Base-by-base conservation (phyloP, 2,329 filamentous ascomycete genomes). In the Sporothrix humicola region DNA sequence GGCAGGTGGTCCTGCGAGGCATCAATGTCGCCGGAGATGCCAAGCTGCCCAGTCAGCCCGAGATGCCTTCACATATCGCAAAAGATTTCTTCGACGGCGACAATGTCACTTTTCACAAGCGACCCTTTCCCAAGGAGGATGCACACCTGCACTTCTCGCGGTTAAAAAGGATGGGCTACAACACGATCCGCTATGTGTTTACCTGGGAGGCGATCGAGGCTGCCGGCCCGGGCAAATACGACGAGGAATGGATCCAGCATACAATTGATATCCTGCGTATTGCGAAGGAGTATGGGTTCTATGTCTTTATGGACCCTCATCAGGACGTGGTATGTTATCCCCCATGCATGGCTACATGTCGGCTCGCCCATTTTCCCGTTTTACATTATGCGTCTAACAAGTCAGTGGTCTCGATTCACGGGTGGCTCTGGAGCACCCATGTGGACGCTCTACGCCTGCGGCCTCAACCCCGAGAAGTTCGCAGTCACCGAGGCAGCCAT, bases 131-230 rank as follows among this genome's bases (percentile, higher is more conserved):
- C 3, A 87, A 93, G 66, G 89, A 93, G 69, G 93, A 98, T 77
- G 94, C 96, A 0, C 91, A 93, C 78, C 86, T 88, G 17, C 96
- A 99, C 81, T 98, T 99, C 81, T 88, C 93, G 13, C 89, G 95
- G 59, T 83, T 99, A 76, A 93, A 92, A 78, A 91, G 92, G 79
- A 97, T 92, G 86, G 96, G 96, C 15, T 99, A 97, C 86, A 99
- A 98, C 82, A 95, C 93, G 0, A 95, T 99, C 77, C 89, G 96
- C 80, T 99, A 99, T 82, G 86, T 99, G 77, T 99, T 98, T 81
- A 98, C 96, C 0, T 99, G 96, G 96, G 96, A 99, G 82, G 95
- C 96, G n/a, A 92, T 99, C 80, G 96, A 99, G 83, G 92, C 96
- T 74, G 91, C 90, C 0, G 95, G 95, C 0, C 96, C 97, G 0